These are phyloP conservation scores for Coleophoma cylindrospora DNA, from an alignment of 2,329 filamentous ascomycete species.

Conservation along the genomic window DNA sequence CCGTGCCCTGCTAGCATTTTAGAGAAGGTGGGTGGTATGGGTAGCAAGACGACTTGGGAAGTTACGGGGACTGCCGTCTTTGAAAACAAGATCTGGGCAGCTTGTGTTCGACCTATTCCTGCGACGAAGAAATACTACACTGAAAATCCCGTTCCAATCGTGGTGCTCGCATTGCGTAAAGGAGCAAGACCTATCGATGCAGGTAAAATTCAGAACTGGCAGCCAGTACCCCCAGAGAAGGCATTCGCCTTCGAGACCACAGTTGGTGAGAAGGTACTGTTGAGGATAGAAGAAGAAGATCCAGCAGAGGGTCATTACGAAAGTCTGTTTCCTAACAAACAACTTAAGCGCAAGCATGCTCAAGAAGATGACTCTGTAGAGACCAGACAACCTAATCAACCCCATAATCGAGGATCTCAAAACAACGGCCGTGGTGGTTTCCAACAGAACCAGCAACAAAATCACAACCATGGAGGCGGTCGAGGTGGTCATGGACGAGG, in stretches of 20 bases:
- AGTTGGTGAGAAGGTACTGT: slow-evolving; percentile 79
- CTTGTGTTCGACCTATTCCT: slow-evolving; percentile 68
- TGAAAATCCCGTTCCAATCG: slow-evolving; percentile 70
- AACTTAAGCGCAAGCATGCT: slow-evolving; percentile 57
- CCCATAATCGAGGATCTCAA: slow-evolving; percentile 27
- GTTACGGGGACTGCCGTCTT: slow-evolving; percentile 70
- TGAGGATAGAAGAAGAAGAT: slow-evolving; percentile 74
- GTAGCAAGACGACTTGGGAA: slow-evolving; percentile 78
- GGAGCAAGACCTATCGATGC: slow-evolving; percentile 76
- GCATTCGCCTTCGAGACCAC: slow-evolving; percentile 74
- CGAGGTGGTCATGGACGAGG: slow-evolving; percentile 10
- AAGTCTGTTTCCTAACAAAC: slow-evolving; percentile 54
- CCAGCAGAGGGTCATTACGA: slow-evolving; percentile 58
- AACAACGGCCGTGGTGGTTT: slow-evolving; percentile 26
- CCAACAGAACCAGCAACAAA: slow-evolving; percentile 36
- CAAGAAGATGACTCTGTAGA: slow-evolving; percentile 43
- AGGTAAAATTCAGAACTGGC: slow-evolving; percentile 77
- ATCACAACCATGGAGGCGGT: slow-evolving; percentile 25
- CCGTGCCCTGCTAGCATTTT: slow-evolving; percentile 68
- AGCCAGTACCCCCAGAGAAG: slow-evolving; percentile 65
- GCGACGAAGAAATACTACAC: slow-evolving; percentile 66
- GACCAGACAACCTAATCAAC: slow-evolving; percentile 15
- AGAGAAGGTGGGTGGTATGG: slow-evolving; percentile 81
- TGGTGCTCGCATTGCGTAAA: slow-evolving; percentile 77
- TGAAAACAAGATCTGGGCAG: slow-evolving; percentile 85